phyloP scores from a whole-genome alignment of 495 filamentous ascomycete species.

The Penicillium goetzii region DNA sequence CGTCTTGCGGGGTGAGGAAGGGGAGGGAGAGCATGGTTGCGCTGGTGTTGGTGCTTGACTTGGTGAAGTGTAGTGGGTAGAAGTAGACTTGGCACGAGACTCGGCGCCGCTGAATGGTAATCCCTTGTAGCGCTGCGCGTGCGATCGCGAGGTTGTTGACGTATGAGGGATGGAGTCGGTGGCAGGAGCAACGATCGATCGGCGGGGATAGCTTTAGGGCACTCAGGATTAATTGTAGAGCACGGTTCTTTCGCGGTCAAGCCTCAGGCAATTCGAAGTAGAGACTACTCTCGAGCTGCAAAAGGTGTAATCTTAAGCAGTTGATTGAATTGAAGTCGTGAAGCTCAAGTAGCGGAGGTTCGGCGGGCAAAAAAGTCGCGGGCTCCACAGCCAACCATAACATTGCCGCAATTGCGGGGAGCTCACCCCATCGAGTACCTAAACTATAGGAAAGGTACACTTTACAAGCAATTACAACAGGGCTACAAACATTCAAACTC shows the following conservation, averaged over 20 bases:
- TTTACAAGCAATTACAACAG: too few species aligned
- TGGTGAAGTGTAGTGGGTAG: background rate
- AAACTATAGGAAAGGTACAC: background rate
- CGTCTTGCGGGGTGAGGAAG: constrained; percentile 70
- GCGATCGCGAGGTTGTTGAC: background rate
- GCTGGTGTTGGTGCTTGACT: background rate
- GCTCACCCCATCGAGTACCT: background rate
- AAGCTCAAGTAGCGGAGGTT: constrained; percentile 9
- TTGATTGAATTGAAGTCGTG: background rate
- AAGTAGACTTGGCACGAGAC: background rate
- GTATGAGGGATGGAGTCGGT: background rate
- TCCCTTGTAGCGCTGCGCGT: background rate
- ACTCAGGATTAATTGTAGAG: background rate
- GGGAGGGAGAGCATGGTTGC: constrained; percentile 71
- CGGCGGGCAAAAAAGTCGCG: constrained; percentile 20
- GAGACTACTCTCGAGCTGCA: background rate
- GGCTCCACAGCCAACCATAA: constrained; percentile 21
- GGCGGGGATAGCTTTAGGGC: background rate
- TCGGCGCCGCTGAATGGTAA: background rate
- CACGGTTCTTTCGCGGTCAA: background rate
- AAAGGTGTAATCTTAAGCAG: background rate
- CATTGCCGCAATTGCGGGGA: constrained; percentile 12
- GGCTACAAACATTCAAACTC: too few species aligned
- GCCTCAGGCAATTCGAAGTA: background rate
- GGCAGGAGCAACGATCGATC: background rate